These are phyloP conservation scores for Dorcoceras hygrometricum DNA, from an alignment of 257 asterid genomes.

Conservation along the genomic window DNA sequence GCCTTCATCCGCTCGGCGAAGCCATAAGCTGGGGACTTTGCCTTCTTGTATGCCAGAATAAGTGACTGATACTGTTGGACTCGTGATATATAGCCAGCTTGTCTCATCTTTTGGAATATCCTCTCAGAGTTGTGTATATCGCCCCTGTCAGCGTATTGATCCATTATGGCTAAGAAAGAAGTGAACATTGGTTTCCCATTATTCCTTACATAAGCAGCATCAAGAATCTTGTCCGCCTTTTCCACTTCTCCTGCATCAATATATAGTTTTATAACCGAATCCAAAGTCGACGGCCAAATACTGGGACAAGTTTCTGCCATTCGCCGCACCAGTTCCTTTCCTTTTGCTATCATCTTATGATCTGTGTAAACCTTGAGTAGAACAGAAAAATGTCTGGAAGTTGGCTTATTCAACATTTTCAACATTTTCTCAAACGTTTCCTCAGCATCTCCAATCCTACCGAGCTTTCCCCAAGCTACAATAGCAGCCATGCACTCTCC, in stretches of 20 bases:
- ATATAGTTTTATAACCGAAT: conserved; percentile 60
- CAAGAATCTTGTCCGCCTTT: conserved; percentile 59
- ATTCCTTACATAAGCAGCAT: conserved; percentile 38
- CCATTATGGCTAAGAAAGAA: conserved; percentile 52
- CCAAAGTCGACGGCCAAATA: conserved; percentile 43
- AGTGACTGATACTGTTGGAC: conserved; percentile 42
- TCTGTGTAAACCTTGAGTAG: conserved; percentile 37
- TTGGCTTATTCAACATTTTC: conserved; percentile 38
- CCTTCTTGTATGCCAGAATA: conserved; percentile 55
- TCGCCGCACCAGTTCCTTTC: conserved; percentile 45
- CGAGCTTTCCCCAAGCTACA: conserved; percentile 43
- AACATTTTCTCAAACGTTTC: conserved; percentile 36
- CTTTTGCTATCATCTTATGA: conserved; percentile 39
- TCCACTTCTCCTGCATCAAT: conserved; percentile 68
- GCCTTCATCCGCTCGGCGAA: conserved; percentile 60
- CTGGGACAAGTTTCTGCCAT: conserved; percentile 37
- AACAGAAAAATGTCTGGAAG: conserved; percentile 29
- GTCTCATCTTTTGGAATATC: conserved; percentile 50
- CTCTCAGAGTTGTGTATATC: conserved; percentile 74
- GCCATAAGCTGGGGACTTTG: conserved; percentile 67
- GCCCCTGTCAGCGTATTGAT: conserved; percentile 59
- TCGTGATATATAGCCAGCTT: conserved; percentile 41
- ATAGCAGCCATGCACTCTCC: conserved; percentile 39
- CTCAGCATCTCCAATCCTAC: conserved; percentile 40
- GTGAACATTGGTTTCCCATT: conserved; percentile 38